Evolutionary conservation across 2,329 filamentous ascomycete species (phyloP).

Genomic region (Diaporthe aspalathi): DNA sequence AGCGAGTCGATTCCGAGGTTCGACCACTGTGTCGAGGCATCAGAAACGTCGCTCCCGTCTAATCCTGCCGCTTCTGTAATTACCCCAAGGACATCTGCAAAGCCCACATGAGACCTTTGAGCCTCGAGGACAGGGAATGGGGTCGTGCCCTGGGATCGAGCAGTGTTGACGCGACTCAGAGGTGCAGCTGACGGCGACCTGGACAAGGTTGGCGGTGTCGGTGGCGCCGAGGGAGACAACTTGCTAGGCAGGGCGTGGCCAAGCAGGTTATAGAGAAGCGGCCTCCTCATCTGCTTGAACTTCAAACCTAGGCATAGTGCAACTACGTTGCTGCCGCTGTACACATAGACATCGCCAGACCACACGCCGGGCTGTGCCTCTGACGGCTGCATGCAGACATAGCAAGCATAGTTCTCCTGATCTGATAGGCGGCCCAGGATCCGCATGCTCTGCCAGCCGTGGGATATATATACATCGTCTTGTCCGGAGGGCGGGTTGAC

Average conservation of each 20-base stretch:
- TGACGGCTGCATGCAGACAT: constrained; percentile 68
- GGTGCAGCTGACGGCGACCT: constrained; percentile 20
- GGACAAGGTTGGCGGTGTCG: not conserved
- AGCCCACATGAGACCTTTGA: not conserved
- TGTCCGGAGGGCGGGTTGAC: constrained; percentile 66
- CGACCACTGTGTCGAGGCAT: constrained; percentile 45
- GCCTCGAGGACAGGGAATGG: constrained; percentile 16
- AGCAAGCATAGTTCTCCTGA: constrained; percentile 59
- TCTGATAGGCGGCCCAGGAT: constrained; percentile 58
- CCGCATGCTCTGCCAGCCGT: constrained; percentile 67
- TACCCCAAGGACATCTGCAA: not conserved
- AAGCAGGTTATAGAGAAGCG: constrained; percentile 32
- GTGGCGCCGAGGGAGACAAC: not conserved
- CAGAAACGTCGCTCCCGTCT: constrained; percentile 27
- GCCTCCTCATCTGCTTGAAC: constrained; percentile 39
- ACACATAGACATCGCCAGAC: constrained; percentile 65
- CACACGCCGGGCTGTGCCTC: constrained; percentile 62
- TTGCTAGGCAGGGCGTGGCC: constrained; percentile 34
- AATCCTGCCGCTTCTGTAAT: constrained; percentile 13
- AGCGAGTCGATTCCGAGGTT: constrained; percentile 52
- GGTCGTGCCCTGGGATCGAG: not conserved
- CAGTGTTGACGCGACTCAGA: not conserved
- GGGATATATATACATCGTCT: constrained; percentile 67
- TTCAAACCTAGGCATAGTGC: constrained; percentile 49
- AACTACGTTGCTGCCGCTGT: constrained; percentile 62